Percentiles rank a stretch among this genome's conserved stretches.
phyloP scores from a whole-genome alignment of 1,139 yeast species.

The Yamadazyma kanchanaburiensis region DNA sequence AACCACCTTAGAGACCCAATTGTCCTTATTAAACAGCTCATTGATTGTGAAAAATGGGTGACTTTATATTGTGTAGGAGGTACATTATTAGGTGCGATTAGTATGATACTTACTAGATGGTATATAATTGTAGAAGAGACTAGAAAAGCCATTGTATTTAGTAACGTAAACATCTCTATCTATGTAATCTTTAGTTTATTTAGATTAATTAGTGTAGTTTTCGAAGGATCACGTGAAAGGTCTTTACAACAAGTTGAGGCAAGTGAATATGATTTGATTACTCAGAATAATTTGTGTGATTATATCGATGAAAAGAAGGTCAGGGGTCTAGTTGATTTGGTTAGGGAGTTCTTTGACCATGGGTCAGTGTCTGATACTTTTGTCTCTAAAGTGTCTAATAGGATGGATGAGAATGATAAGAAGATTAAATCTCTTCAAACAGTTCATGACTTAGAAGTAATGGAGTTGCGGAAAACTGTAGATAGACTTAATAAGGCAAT shows the following conservation, averaged over 20 bases:
- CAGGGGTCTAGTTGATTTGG: not conserved
- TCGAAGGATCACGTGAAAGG: conserved; percentile 4
- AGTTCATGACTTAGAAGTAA: too few relatives aligned
- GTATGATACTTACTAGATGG: conserved; percentile 25
- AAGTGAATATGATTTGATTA: conserved; percentile 10
- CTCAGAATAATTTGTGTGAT: conserved; percentile 9
- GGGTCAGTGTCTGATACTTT: too few relatives aligned
- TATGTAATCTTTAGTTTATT: conserved; percentile 29
- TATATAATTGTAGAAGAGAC: conserved; percentile 25
- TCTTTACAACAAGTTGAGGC: conserved; percentile 4
- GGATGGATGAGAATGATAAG: not conserved
- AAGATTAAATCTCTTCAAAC: too few relatives aligned
- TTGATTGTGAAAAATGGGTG: conserved; percentile 21
- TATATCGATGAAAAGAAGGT: not conserved
- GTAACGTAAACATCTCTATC: conserved; percentile 27
- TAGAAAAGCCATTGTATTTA: conserved; percentile 27
- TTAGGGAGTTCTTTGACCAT: not conserved
- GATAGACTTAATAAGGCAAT: too few relatives aligned
- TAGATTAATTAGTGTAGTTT: conserved; percentile 13
- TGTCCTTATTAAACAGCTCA: conserved; percentile 13
- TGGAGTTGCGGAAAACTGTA: too few relatives aligned
- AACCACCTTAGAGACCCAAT: conserved; percentile 8
- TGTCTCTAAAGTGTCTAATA: too few relatives aligned
- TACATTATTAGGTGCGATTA: conserved; percentile 19
- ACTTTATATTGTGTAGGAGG: conserved; percentile 21